Conservation (phyloP, 164 flowering plant species). For the Vitis rotundifolia region DNA sequence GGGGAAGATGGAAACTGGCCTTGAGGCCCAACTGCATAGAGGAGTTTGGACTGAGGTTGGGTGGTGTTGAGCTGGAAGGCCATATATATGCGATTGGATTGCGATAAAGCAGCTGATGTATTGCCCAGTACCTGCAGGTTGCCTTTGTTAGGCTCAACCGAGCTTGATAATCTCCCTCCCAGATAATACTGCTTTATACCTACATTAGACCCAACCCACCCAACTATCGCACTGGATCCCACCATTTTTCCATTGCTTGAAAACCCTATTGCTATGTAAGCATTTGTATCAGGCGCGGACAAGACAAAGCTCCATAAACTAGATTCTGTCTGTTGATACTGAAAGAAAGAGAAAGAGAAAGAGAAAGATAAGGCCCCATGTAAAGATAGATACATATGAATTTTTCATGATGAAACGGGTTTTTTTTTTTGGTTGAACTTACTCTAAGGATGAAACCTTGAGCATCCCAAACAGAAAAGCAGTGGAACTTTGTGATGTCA, state of each 20-base stretch:
- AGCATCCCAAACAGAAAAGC: constrained; percentile 22
- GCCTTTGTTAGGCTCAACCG: constrained; percentile 51
- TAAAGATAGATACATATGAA: not conserved
- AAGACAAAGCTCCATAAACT: constrained; percentile 31
- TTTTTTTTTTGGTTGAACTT: not conserved
- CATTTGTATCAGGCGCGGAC: constrained; percentile 16
- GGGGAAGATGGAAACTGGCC: constrained; percentile 41
- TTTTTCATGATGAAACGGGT: not conserved
- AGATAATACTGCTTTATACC: constrained; percentile 37
- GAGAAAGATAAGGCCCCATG: not conserved
- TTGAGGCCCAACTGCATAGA: constrained; percentile 54
- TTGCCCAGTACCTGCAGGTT: constrained; percentile 28
- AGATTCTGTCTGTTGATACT: constrained; percentile 16
- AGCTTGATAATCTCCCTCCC: constrained; percentile 24
- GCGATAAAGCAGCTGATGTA: constrained; percentile 20
- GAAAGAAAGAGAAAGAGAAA: not conserved
- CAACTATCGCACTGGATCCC: constrained; percentile 35
- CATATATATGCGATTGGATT: constrained; percentile 39
- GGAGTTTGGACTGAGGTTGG: constrained; percentile 28
- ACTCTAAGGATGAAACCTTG: constrained; percentile 31
- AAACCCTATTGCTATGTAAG: constrained; percentile 30
- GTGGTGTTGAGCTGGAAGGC: constrained; percentile 49
- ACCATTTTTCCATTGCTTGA: constrained; percentile 27
- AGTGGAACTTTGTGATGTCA: constrained; percentile 17
- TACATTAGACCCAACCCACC: constrained; percentile 18